Base-by-base conservation (phyloP, 768 basidiomycete genomes). In the Crucibulum laeve region DNA sequence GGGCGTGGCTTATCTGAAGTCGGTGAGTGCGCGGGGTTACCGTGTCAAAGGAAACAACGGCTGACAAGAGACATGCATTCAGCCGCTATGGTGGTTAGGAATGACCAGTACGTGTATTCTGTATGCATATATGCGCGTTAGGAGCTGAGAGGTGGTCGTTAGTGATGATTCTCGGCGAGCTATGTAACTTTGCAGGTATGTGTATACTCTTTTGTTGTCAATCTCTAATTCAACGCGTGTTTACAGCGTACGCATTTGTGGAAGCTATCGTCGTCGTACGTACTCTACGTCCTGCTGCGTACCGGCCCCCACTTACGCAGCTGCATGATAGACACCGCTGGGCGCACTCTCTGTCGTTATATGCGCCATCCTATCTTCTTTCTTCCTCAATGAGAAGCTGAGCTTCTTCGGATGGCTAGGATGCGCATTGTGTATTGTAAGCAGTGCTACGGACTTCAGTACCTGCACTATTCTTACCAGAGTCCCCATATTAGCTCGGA, bases 401-500 rank as follows among this genome's bases (percentile, higher is more conserved):
- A 88, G 84, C 25, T 91, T 97, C 65, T 98, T 99, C 59, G 95
- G 96, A 38, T 97, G 94, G 93, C 73, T 98, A 49, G 95, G 93
- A 15, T 96, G 93, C 62, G 78, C 69, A 13, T 76, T 98, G 14
- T 95, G 91, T 65, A 91, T 98, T 56, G 85, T 92, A 54, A 56
- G 90, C 66, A 11, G 22, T 25, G 11, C 25, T 22, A 28, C 8
- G 32, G 37, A 8, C 30, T 15, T 11, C 30, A 25, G 23, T 44
- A 39, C 23, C 17, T 19, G 34, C 22, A 21, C 24, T 35, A 23
- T 6, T 25, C 22, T 37, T 33, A 37, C 18, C 25, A 34, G 14
- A 25, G 43, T 10, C 28, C 30, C 26, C 30, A 25, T 47, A 35
- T 10, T 50, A 87, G 85, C 71, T 93, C 46, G 91, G 91, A 30